These are phyloP conservation scores for Tylopilus orsonianus DNA, from an alignment of 1,284 basidiomycete species.

Conservation along the genomic window DNA sequence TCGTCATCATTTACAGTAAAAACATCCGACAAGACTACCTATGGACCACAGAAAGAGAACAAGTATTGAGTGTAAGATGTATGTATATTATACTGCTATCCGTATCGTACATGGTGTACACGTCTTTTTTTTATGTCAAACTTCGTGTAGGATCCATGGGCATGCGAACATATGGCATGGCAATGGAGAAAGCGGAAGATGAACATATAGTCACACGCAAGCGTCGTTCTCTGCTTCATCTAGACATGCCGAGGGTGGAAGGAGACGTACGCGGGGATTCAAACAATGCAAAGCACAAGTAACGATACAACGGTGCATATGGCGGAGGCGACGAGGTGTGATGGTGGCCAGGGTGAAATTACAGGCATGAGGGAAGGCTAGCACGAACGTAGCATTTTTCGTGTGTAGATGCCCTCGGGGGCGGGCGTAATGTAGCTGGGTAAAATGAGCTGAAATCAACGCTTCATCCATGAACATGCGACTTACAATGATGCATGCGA, in stretches of 20 bases:
- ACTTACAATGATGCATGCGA: constrained; percentile 17
- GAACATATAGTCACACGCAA: constrained; percentile 23
- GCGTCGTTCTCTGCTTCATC: constrained; percentile 21
- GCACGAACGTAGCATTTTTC: constrained; percentile 20
- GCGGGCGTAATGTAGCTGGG: constrained; percentile 18
- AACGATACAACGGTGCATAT: constrained; percentile 14
- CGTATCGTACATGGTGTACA: constrained; percentile 36
- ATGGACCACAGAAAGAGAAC: not conserved
- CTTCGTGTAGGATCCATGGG: constrained; percentile 17
- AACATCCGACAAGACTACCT: not conserved
- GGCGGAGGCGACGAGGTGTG: constrained; percentile 12
- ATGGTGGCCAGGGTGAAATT: constrained; percentile 15
- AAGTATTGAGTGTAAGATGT: constrained; percentile 15
- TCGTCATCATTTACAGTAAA: constrained; percentile 16
- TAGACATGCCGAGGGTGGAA: constrained; percentile 14
- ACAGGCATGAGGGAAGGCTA: constrained; percentile 17
- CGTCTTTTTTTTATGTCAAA: constrained; percentile 18
- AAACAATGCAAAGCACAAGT: constrained; percentile 10
- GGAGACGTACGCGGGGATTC: constrained; percentile 1
- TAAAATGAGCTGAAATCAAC: constrained; percentile 2
- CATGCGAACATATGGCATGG: constrained; percentile 21
- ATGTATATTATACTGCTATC: constrained; percentile 30
- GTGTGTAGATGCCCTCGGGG: constrained; percentile 23
- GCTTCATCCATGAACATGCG: not conserved
- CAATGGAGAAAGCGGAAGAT: constrained; percentile 19